Percentiles rank a stretch among this genome's conserved stretches.
Evolutionary conservation across 2,329 filamentous ascomycete species (phyloP).

Genomic region (Diaporthe amygdali): DNA sequence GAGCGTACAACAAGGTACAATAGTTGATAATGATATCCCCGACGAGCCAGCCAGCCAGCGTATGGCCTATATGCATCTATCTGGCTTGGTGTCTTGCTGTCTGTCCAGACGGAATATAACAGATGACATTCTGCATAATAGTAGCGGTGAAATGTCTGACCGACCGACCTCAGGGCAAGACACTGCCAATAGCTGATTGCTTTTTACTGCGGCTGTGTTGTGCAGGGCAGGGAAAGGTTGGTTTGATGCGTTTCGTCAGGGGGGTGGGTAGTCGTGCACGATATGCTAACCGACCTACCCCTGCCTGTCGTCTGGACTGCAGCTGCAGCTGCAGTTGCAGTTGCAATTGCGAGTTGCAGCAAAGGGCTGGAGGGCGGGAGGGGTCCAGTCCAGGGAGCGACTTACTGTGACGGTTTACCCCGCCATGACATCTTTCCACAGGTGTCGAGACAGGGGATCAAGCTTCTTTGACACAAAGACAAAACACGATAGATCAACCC

Average conservation of each 20-base stretch:
- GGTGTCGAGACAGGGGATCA: slow-evolving; percentile 21
- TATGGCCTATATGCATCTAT: not conserved
- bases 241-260: slow-evolving; percentile 10
- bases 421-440: slow-evolving; percentile 28
- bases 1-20: not conserved
- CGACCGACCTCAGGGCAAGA: not conserved
- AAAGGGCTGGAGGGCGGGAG: not conserved
- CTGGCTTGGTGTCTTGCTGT: not conserved
- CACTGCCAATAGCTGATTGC: not conserved
- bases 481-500: not conserved
- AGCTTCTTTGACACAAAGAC: slow-evolving; percentile 21
- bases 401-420: slow-evolving; percentile 18
- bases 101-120: not conserved
- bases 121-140: not conserved
- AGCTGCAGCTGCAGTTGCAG: not conserved
- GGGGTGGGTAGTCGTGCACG: not conserved
- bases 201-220: not conserved
- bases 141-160: slow-evolving; percentile 8
- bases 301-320: slow-evolving; percentile 5
- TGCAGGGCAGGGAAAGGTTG: not conserved
- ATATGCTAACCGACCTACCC: not conserved
- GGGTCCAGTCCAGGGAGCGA: not conserved
- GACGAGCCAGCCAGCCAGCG: not conserved
- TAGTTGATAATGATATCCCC: slow-evolving; percentile 6
- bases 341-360: not conserved